These are phyloP conservation scores for Pythium vanterpoolii DNA, from an alignment of 352 stramenopile genomes.

Conservation along the genomic window DNA sequence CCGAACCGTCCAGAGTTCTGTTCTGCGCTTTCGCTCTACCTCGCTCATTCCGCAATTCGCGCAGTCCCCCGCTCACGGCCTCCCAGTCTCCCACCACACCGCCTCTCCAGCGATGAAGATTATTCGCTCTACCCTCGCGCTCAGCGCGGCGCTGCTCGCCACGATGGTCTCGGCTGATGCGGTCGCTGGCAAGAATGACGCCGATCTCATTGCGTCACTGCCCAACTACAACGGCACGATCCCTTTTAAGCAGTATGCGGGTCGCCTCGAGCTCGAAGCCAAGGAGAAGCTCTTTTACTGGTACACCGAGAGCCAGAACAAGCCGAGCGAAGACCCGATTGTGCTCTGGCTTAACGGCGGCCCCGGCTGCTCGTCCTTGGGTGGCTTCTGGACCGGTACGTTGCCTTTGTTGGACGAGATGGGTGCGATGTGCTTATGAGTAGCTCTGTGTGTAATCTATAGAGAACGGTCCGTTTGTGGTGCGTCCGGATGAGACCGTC, in stretches of 20 bases:
- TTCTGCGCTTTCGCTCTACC: background rate
- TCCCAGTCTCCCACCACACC: background rate
- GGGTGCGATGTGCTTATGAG: too few species aligned
- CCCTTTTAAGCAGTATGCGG: slow-evolving; percentile 71
- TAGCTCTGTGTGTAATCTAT: too few species aligned
- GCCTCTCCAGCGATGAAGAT: slow-evolving; percentile 29
- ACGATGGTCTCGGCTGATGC: slow-evolving; percentile 6
- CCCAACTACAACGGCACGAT: slow-evolving; percentile 40
- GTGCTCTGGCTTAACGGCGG: slow-evolving; percentile 83
- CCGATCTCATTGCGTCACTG: slow-evolving; percentile 47
- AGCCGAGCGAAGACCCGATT: slow-evolving; percentile 57
- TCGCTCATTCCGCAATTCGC: slow-evolving; percentile 14
- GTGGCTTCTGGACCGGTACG: slow-evolving; percentile 47
- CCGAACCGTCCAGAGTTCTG: background rate
- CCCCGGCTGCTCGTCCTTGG: slow-evolving; percentile 71
- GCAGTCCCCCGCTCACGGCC: background rate
- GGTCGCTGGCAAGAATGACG: slow-evolving; percentile 31
- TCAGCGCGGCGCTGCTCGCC: slow-evolving; percentile 24
- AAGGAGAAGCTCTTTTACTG: slow-evolving; percentile 80
- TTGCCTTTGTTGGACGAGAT: too few species aligned
- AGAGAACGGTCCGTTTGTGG: slow-evolving; percentile 78
- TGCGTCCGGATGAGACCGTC: slow-evolving; percentile 46
- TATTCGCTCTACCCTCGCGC: slow-evolving; percentile 29
- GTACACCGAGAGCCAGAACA: slow-evolving; percentile 67
- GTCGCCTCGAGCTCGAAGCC: slow-evolving; percentile 45